Evolutionary conservation across 2,329 filamentous ascomycete genomes (phyloP).

Genomic region (Venturiaceae sp.): DNA sequence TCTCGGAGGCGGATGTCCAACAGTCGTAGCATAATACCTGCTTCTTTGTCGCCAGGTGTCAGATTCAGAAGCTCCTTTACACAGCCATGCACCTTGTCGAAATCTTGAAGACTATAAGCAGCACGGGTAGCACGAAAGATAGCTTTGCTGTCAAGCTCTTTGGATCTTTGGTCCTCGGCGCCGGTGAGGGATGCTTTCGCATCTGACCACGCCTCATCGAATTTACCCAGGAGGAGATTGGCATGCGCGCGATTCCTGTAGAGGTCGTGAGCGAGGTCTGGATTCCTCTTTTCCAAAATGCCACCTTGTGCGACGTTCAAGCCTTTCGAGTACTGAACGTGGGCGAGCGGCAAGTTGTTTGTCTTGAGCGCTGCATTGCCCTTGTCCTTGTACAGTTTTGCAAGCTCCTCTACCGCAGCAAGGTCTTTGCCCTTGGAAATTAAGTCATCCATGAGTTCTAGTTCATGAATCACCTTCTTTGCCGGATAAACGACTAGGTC

Average conservation of each 20-base stretch:
- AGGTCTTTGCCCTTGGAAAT: background rate
- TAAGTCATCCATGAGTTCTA: background rate
- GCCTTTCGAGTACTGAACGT: background rate
- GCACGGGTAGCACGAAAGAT: conserved; percentile 13
- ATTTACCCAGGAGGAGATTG: conserved; percentile 19
- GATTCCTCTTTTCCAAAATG: background rate
- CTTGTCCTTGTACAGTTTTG: background rate
- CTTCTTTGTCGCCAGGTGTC: conserved; percentile 9
- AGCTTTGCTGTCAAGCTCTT: conserved; percentile 15
- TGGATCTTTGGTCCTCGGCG: conserved; percentile 17
- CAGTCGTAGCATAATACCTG: conserved; percentile 6
- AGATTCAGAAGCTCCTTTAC: conserved; percentile 10
- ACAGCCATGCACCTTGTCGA: conserved; percentile 8
- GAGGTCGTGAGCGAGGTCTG: conserved; percentile 19
- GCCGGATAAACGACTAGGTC: background rate
- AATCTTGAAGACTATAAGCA: conserved; percentile 12
- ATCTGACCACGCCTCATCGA: conserved; percentile 22
- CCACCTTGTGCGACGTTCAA: background rate
- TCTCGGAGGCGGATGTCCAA: conserved; percentile 7
- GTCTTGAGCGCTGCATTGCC: background rate
- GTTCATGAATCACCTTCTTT: too few species aligned
- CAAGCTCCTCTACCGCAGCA: background rate
- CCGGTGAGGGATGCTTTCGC: conserved; percentile 18
- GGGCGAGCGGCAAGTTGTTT: background rate
- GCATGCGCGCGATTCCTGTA: conserved; percentile 24